Conservation (phyloP, 2,329 filamentous ascomycete species). For the Aspergillaceae sp. region DNA sequence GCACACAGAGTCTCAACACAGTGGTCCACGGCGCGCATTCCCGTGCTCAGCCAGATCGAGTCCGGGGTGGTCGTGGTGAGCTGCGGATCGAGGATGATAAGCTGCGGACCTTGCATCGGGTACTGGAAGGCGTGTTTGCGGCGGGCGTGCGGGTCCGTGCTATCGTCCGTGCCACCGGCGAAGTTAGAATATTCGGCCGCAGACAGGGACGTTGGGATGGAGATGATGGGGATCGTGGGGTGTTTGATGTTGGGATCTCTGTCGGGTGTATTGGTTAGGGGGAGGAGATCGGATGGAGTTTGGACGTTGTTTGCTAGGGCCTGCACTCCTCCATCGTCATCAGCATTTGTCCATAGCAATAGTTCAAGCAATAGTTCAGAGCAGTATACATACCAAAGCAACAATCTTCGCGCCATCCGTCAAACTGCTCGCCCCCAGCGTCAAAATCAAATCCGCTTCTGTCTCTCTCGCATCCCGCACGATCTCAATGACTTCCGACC, state of each 20-base stretch:
- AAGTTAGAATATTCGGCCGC: conserved; percentile 36
- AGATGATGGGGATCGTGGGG: conserved; percentile 26
- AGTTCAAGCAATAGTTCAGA: background rate
- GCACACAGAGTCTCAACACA: conserved; percentile 50
- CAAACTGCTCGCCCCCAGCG: conserved; percentile 48
- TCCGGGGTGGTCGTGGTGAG: conserved; percentile 45
- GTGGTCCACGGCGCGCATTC: conserved; percentile 50
- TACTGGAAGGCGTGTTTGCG: conserved; percentile 29
- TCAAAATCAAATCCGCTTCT: conserved; percentile 44
- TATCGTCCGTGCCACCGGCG: conserved; percentile 32
- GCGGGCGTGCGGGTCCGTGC: conserved; percentile 7
- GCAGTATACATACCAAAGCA: conserved; percentile 28
- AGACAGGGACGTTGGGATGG: conserved; percentile 36
- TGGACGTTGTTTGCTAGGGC: conserved; percentile 42
- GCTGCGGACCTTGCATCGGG: conserved; percentile 36
- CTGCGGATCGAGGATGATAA: conserved; percentile 51
- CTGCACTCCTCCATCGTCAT: conserved; percentile 11
- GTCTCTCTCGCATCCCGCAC: conserved; percentile 31
- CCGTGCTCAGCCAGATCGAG: conserved; percentile 50
- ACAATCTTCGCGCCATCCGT: conserved; percentile 50
- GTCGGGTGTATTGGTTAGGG: conserved; percentile 22
- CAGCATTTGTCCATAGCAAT: background rate
- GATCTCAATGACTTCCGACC: conserved; percentile 45
- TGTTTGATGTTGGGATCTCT: conserved; percentile 17
- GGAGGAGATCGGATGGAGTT: conserved; percentile 32